A percentile compares a stretch with the other conserved stretches of the same genome.
Conservation (phyloP, 495 filamentous ascomycete species). For the Penicillium odoratum region DNA sequence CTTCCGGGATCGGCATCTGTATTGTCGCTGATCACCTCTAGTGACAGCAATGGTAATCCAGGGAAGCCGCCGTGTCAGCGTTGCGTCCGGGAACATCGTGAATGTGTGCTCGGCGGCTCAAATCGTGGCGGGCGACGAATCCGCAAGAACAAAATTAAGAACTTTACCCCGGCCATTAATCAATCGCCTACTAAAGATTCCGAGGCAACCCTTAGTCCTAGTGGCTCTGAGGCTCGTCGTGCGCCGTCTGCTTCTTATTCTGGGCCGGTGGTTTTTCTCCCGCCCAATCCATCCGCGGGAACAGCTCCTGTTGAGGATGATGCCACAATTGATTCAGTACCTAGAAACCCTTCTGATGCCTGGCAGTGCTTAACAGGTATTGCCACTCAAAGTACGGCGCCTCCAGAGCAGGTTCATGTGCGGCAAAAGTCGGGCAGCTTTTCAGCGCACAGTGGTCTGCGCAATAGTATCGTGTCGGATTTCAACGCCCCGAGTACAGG, state of each 20-base stretch:
- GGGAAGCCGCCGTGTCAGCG: slow-evolving; percentile 58
- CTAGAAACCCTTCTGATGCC: slow-evolving; percentile 49
- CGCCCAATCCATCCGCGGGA: slow-evolving; percentile 34
- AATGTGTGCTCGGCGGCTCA: slow-evolving; percentile 61
- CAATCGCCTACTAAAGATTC: slow-evolving; percentile 30
- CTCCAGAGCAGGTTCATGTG: slow-evolving; percentile 24
- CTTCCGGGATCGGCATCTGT: slow-evolving; percentile 20
- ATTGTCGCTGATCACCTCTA: slow-evolving; percentile 27
- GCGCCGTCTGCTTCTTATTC: slow-evolving; percentile 34
- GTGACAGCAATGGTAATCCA: slow-evolving; percentile 46
- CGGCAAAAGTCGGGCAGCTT: slow-evolving; percentile 25
- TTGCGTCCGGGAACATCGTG: slow-evolving; percentile 57
- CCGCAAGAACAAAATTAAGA: slow-evolving; percentile 50
- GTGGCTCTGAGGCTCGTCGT: slow-evolving; percentile 30
- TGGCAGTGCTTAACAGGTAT: slow-evolving; percentile 50
- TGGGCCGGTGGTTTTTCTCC: slow-evolving; percentile 39
- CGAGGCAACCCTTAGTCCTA: slow-evolving; percentile 29
- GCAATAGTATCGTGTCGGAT: slow-evolving; percentile 30
- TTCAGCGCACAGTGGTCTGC: slow-evolving; percentile 31
- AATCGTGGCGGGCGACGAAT: slow-evolving; percentile 64
- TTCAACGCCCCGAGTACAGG: slow-evolving; percentile 31
- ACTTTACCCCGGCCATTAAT: slow-evolving; percentile 33
- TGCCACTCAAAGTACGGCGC: slow-evolving; percentile 32
- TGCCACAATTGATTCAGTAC: slow-evolving; percentile 41
- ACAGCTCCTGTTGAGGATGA: slow-evolving; percentile 39